These are phyloP conservation scores for Solanum hybrid DNA, from an alignment of 305 asterid genomes.

Conservation along the genomic window DNA sequence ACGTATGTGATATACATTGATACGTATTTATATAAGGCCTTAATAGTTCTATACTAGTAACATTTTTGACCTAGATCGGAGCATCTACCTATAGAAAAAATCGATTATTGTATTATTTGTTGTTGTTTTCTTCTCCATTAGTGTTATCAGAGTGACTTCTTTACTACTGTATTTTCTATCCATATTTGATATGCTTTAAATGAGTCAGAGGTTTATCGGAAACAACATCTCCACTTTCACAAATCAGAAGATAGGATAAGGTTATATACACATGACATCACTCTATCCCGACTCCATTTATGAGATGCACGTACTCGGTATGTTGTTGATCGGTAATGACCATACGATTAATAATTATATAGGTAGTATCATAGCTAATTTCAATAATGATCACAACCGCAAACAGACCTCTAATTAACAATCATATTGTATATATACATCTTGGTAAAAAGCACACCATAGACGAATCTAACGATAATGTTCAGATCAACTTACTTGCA, in stretches of 20 bases:
- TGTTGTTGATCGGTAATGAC: background rate
- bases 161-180: background rate
- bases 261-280: background rate
- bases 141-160: background rate
- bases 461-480: background rate
- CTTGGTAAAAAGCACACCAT: background rate
- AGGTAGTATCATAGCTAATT: background rate
- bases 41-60: background rate
- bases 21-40: background rate
- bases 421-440: background rate
- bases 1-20: background rate
- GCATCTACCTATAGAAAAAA: background rate
- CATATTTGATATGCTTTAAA: background rate
- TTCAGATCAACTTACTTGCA: background rate
- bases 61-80: background rate
- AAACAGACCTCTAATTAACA: no score
- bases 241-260: no score
- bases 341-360: background rate
- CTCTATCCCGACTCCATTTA: accelerated
- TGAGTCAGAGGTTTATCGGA: background rate
- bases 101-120: background rate
- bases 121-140: background rate
- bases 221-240: accelerated
- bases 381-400: no score
- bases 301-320: background rate